Base-by-base conservation (phyloP, 768 basidiomycete genomes). In the Mycena rosella region DNA sequence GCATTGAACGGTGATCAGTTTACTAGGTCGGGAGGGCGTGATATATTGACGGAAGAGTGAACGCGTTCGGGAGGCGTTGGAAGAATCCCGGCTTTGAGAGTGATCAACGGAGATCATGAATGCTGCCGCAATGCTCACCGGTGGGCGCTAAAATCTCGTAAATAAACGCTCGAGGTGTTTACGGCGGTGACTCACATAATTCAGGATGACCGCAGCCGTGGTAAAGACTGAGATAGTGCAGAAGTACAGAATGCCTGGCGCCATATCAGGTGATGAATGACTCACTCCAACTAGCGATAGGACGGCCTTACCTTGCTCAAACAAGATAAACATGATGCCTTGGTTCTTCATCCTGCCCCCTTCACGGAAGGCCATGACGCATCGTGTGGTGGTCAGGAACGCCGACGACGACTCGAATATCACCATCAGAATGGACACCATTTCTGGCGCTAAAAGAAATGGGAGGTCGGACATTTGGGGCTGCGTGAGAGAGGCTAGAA, bases 371-470 rank as follows among this genome's bases (percentile, higher is more conserved):
- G 76, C 72, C 67, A 75, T 70, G 5, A 79, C 32, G 38, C 72
- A 73, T 34, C 77, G 68, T 29, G 73, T 30, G 9, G 52, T 20
- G 14, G 75, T 77, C 27, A 79, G 60, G n/a, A 70, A 61, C 0
- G 74, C 74, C 6, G 77, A 73, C 1, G 72, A 71, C 22, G 72
- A 70, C 45, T 78, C 77, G 27, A 78, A 79, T 1, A 76, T 64
- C 13, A 71, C 68, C 76, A 76, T 77, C 30, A 78, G 32, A 40
- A 78, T 76, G 6, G 78, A 73, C 10, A 79, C 67, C 24, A 77
- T 54, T 8, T 73, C 72, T 5, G 73, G 72, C 11, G 74, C 76
- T 79, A 26, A 3, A 5, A n/a, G n/a, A n/a, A 40, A 47, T 27
- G 18, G n/a, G 49, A 53, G 56, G 34, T 34, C 32, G 13, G 32